Conservation (phyloP, 176 grass and related monocot species). For the Pontederia crassipes region DNA sequence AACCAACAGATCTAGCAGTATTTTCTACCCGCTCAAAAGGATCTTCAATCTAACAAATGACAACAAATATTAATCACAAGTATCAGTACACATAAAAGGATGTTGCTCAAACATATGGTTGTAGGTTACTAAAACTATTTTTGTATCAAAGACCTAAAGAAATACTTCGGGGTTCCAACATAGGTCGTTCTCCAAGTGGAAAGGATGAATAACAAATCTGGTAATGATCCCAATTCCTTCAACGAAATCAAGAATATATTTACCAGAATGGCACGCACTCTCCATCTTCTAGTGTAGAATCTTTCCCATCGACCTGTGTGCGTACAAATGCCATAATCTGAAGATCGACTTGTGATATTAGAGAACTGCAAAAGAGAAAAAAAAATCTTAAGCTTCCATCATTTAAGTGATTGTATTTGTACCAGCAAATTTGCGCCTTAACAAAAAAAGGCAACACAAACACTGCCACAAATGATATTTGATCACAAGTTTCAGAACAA, state of each 20-base stretch:
- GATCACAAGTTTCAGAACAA: no score
- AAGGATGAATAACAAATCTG: neutral
- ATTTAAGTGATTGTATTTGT: neutral
- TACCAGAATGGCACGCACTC: conserved; percentile 34
- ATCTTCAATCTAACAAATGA: conserved; percentile 7
- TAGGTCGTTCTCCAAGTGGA: no score
- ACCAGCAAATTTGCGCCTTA: no score
- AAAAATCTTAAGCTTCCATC: neutral
- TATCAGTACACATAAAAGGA: no score
- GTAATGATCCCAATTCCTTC: no score
- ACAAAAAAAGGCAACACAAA: no score
- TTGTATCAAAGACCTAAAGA: neutral
- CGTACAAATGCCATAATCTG: conserved; percentile 53
- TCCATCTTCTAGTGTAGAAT: conserved; percentile 26
- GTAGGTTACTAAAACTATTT: no score
- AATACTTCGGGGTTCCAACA: neutral
- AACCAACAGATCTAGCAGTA: conserved; percentile 14
- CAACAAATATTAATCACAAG: no score
- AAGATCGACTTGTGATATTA: conserved; percentile 20
- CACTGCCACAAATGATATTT: no score
- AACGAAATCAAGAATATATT: neutral
- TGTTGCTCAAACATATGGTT: no score
- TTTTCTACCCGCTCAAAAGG: conserved; percentile 19
- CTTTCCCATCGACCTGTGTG: conserved; percentile 39
- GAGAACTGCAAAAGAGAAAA: conserved; percentile 37